These are phyloP conservation scores for Suaeda aralocaspica DNA, from an alignment of 148 eudicot species.

Conservation along the genomic window DNA sequence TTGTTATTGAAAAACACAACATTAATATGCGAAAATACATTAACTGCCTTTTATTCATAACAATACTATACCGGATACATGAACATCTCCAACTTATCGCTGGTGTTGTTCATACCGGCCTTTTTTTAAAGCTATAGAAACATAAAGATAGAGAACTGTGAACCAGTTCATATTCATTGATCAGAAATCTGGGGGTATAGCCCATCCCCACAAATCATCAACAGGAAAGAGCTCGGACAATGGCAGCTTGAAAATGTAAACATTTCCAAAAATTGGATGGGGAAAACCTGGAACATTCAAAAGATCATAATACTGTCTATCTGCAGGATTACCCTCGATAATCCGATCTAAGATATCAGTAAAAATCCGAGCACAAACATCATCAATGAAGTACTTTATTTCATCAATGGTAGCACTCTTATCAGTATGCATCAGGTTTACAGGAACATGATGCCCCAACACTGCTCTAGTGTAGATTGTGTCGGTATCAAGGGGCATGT, in stretches of 20 bases:
- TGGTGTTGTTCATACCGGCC: too few relatives aligned
- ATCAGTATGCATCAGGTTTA: slow-evolving; percentile 17
- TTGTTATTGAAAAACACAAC: too few relatives aligned
- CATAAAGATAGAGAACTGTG: too few relatives aligned
- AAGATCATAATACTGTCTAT: not conserved
- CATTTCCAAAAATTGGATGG: slow-evolving; percentile 21
- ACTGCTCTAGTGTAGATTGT: slow-evolving; percentile 4
- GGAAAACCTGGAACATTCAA: slow-evolving; percentile 19
- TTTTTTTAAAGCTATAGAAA: too few relatives aligned
- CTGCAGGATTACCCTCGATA: not conserved
- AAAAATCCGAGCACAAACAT: slow-evolving; percentile 22
- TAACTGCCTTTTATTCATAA: too few relatives aligned
- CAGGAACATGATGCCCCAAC: not conserved
- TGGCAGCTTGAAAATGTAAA: slow-evolving; percentile 14
- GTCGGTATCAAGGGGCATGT: not conserved
- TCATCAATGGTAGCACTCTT: slow-evolving; percentile 14
- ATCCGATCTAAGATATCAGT: slow-evolving; percentile 17
- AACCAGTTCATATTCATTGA: too few relatives aligned
- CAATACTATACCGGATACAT: too few relatives aligned
- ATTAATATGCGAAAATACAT: too few relatives aligned
- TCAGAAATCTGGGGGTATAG: not conserved
- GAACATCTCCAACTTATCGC: too few relatives aligned
- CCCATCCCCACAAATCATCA: slow-evolving; percentile 23
- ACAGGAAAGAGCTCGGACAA: not conserved
- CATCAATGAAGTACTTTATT: slow-evolving; percentile 14